Base-by-base conservation (phyloP, 2,329 filamentous ascomycete genomes). In the Fusarium nodosum region DNA sequence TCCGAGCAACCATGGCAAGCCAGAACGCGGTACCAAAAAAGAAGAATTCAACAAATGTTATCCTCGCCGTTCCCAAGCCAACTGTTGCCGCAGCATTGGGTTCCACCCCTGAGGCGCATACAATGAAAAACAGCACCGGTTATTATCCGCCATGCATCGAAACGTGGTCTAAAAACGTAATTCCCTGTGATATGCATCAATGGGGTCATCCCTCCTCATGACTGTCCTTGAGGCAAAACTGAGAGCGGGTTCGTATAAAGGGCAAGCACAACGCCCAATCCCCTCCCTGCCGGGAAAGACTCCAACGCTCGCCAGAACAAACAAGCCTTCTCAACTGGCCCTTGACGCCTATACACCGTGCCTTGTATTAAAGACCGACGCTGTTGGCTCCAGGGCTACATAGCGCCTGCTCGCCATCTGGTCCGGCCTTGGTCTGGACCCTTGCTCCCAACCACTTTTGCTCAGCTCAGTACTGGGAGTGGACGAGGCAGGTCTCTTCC, bases 111-210 rank as follows among this genome's bases (percentile, higher is more conserved):
- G 66, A 74, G 75, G 77, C 71, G 73, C 66, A 68, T 75, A 76
- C 79, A 82, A 81, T 79, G 80, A 81, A 82, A 54, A 51, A 51
- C 26, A 76, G 72, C 75, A 73, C 69, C 72, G 81, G 81, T 80
- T 81, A 80, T 83, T 79, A 74, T 82, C 78, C 79, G 79, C 82
- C 81, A 84, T 85, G 83, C 82, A 84, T 77, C 78, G 79, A 81
- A 80, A 82, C 79, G 76, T 82, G 80, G 80, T 84, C 83, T 83
- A 82, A 81, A 76, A 81, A 81, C 72, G 75, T 75, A 69, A 76
- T 78, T 75, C 77, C 75, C 76, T 72, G 72, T 73, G 75, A 76
- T 77, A 75, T 78, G 76, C 77, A 77, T 77, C 77, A 77, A 77
- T 72, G 73, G 69, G 73, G 74, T 74, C 70, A 75, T 75, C 71